Conservation (phyloP, 2,329 filamentous ascomycete genomes). For the Cladosporium sp. region DNA sequence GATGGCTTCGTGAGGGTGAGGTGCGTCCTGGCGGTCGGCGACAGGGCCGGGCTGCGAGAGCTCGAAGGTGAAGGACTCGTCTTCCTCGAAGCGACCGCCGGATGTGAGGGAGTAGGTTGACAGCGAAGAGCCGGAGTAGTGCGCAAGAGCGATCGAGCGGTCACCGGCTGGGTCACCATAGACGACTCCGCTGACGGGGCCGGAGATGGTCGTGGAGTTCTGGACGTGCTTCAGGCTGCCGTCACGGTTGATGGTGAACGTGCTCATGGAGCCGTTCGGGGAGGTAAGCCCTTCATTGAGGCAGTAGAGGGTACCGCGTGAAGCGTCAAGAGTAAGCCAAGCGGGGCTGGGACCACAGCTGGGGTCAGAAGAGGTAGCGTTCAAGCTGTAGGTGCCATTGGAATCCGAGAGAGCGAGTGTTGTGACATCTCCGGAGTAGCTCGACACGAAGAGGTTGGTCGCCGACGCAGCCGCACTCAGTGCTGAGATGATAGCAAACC, state of each 20-base stretch:
- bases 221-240: slow-evolving; percentile 34
- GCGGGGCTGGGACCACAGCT: slow-evolving; percentile 51
- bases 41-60: slow-evolving; percentile 25
- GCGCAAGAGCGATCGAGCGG: slow-evolving; percentile 36
- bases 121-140: slow-evolving; percentile 36
- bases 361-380: slow-evolving; percentile 38
- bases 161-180: slow-evolving; percentile 33
- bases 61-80: slow-evolving; percentile 27
- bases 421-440: slow-evolving; percentile 41
- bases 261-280: slow-evolving; percentile 44
- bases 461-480: slow-evolving; percentile 21
- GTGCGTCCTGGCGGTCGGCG: slow-evolving; percentile 28
- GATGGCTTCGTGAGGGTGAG: slow-evolving; percentile 32
- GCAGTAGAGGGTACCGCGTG: slow-evolving; percentile 51
- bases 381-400: slow-evolving; percentile 34
- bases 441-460: slow-evolving; percentile 37
- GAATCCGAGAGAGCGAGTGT: slow-evolving; percentile 32
- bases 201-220: slow-evolving; percentile 31
- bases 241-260: slow-evolving; percentile 33
- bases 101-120: slow-evolving; percentile 45
- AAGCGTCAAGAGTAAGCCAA: slow-evolving; percentile 54
- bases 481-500: slow-evolving; percentile 14
- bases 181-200: slow-evolving; percentile 37
- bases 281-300: slow-evolving; percentile 50
- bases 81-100: slow-evolving; percentile 37